Base-by-base conservation (phyloP, 129 eudicot genomes). In the Centaurea solstitialis region DNA sequence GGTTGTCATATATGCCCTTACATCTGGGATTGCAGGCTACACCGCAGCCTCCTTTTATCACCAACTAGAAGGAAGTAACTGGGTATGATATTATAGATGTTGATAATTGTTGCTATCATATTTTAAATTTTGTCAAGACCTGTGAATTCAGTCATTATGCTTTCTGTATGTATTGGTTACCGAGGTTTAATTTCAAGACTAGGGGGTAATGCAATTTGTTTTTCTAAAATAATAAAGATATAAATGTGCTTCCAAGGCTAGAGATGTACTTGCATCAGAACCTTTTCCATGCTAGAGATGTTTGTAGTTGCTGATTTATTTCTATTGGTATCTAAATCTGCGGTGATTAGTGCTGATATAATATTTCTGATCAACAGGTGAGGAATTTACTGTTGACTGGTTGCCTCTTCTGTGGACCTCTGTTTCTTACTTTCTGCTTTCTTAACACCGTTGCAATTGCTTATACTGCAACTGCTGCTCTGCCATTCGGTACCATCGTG, bases 11-110 rank as follows among this genome's bases (percentile, higher is more conserved):
- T 93, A 93, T 70, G 96, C 96, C 7, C 92, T 93, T 67, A 93
- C 98, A 35, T 93, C 97, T 15, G 92, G 97, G 22, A 87, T 93
- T 80, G 97, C 97, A 41, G 97, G 98, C 80, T 93, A 91, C 69
- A 86, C 92, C 2, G 97, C 97, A 20, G 82, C 92, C 40, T 89
- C 97, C 67, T 91, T 93, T 81, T 89, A 93, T 77, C 86, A 88
- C 77, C 98, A 91, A 73, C 82, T 93, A 57, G 98, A 93, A 81
- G 98, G 97, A 87, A 81, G 86, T 66, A 93, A 89, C 73, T 93
- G 94, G 97, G 98, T 91, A 93, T 88, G 87, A 21, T 17, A 8
- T 68, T 3, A 0, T 40, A 68, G 37, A 70, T 53, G n/a, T 78
- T 82, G 86, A 80, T 82, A 13, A 7, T 20, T 41, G 76, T 73